Base-by-base conservation (phyloP, 257 asterid genomes). In the Verbascum thapsus region DNA sequence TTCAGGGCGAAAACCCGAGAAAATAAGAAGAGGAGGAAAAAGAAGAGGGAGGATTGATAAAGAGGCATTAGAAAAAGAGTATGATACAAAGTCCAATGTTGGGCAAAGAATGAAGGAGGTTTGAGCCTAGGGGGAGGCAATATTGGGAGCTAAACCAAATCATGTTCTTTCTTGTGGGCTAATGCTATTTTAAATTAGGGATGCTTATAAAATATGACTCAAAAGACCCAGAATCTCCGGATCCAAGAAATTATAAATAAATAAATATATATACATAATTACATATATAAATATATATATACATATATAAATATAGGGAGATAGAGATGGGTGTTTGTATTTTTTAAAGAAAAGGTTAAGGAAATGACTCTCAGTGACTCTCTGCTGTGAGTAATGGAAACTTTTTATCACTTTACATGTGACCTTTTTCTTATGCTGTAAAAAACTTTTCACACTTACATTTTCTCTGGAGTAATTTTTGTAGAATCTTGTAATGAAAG, bases 241-340 rank as follows among this genome's bases (percentile, higher is more conserved):
- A 68, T 68, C 73, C 73, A 68, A 68, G 73, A 57, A 58, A 61
- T 62, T 50, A n/a, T n/a, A n/a, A n/a, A n/a, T n/a, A n/a, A n/a
- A n/a, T n/a, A n/a, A n/a, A n/a, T n/a, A n/a, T n/a, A n/a, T n/a
- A n/a, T n/a, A n/a, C n/a, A n/a, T n/a, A n/a, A n/a, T n/a, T n/a
- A n/a, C n/a, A n/a, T n/a, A n/a, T n/a, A n/a, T n/a, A n/a, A n/a
- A n/a, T n/a, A n/a, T n/a, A n/a, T n/a, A n/a, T n/a, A n/a, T n/a
- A n/a, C n/a, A n/a, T n/a, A n/a, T n/a, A n/a, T n/a, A n/a, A n/a
- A n/a, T n/a, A n/a, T n/a, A n/a, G n/a, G 51, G 39, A 32, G 40
- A 64, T 15, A 38, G 35, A 59, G 1, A 39, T 64, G 70, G 70
- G 53, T 39, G 34, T 53, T 26, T 53, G 55, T 65, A 47, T 42